phyloP scores from a whole-genome alignment of 2,329 filamentous ascomycete species.

The Aspergillus fumigatus region DNA sequence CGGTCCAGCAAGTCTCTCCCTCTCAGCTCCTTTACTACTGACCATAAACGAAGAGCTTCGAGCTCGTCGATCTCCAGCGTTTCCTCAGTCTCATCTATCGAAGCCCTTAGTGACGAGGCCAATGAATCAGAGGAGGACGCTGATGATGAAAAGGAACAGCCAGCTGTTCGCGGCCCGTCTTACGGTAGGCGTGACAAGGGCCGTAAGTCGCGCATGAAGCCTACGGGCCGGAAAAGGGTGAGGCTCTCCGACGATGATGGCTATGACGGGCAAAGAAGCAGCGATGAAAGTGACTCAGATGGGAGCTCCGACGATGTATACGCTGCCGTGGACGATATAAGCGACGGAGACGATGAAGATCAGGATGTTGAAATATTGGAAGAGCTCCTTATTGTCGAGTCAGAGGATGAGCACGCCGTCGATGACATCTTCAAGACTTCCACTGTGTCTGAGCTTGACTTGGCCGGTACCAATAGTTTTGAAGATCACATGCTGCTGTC shows the following conservation, averaged over 20 bases:
- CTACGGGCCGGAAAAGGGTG: constrained; percentile 30
- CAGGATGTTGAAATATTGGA: constrained; percentile 72
- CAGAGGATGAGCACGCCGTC: constrained; percentile 32
- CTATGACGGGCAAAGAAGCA: constrained; percentile 26
- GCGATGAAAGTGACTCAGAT: constrained; percentile 29
- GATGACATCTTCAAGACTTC: constrained; percentile 20
- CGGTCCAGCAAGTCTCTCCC: constrained; percentile 23
- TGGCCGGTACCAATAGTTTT: constrained; percentile 51
- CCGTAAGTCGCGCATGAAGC: constrained; percentile 40
- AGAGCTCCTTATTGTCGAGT: constrained; percentile 65
- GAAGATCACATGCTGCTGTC: constrained; percentile 40
- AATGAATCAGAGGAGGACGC: constrained; percentile 38
- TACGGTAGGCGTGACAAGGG: constrained; percentile 31
- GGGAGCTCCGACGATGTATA: constrained; percentile 64
- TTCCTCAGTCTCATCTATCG: constrained; percentile 33
- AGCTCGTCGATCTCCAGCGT: constrained; percentile 36
- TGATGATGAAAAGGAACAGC: constrained; percentile 42
- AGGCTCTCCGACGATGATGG: constrained; percentile 31
- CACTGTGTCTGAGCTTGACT: constrained; percentile 33
- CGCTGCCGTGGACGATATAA: constrained; percentile 73
- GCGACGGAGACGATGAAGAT: constrained; percentile 75
- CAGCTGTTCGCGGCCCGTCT: constrained; percentile 40
- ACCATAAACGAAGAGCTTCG: constrained; percentile 33
- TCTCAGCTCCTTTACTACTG: constrained; percentile 16
- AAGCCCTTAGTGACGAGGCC: constrained; percentile 33